Evolutionary conservation across 768 basidiomycete species (phyloP).

Genomic region (Hygrophoropsis aurantiaca): DNA sequence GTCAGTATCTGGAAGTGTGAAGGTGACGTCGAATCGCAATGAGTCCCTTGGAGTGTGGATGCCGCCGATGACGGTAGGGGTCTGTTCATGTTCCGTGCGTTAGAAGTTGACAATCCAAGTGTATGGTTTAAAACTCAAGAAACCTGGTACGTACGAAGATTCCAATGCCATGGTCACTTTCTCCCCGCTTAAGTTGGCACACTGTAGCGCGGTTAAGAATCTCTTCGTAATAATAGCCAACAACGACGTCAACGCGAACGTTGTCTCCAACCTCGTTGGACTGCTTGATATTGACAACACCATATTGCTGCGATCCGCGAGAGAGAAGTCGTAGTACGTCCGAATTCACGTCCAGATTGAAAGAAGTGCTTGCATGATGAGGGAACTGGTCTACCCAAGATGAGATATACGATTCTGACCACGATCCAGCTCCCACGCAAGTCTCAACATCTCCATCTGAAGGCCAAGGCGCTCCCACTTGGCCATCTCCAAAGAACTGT

Average conservation of each 20-base stretch:
- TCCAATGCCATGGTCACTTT: slow-evolving; percentile 27
- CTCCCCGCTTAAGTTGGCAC: slow-evolving; percentile 27
- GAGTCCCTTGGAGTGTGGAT: slow-evolving; percentile 10
- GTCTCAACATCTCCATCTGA: no score
- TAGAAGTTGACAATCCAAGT: not conserved
- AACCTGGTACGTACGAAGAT: slow-evolving; percentile 28
- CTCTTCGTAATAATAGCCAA: slow-evolving; percentile 17
- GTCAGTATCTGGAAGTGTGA: slow-evolving; percentile 35
- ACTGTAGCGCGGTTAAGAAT: slow-evolving; percentile 26
- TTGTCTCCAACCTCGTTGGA: slow-evolving; percentile 26
- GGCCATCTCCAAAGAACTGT: no score
- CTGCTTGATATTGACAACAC: slow-evolving; percentile 26
- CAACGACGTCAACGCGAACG: slow-evolving; percentile 29
- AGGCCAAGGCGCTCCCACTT: no score
- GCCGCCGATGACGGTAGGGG: slow-evolving; percentile 29
- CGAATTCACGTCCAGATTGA: slow-evolving; percentile 30
- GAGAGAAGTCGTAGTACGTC: slow-evolving; percentile 30
- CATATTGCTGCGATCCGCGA: slow-evolving; percentile 26
- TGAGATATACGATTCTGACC: no score
- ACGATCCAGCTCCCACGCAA: no score
- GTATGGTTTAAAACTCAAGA: not conserved
- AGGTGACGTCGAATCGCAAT: slow-evolving; percentile 34
- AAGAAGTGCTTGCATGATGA: no score
- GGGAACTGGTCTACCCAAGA: no score
- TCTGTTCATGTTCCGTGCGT: not conserved